Evolutionary conservation across 495 filamentous ascomycete species (phyloP), one percentile per base, ranked within the genome.

Genomic region (Pseudevernia furfuracea): DNA sequence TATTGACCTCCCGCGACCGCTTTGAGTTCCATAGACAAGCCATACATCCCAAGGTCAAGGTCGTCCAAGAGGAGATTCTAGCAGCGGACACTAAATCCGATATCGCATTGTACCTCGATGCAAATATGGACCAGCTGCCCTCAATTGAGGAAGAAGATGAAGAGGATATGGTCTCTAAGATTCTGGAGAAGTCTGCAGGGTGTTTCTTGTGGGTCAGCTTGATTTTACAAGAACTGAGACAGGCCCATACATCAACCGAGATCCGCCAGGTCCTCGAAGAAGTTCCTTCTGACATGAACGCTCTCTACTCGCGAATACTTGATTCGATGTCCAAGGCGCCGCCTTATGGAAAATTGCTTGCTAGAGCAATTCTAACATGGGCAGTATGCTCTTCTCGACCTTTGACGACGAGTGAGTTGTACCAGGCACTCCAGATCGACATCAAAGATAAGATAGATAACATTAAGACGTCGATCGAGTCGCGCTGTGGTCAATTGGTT

Each of bases 131-230:
- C 15, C 28, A 32, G 25, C 39, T 69, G 6, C 67, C 67, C n/a
- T 38, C 58, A 12, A 48, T 67, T 23, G 55, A 66, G 32, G 69
- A 69, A 17, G 41, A 61, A 37, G 67, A 60, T 41, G 60, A 62
- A 32, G 36, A 60, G 25, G 59, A 59, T 9, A 58, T 74, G n/a
- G 64, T 65, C 4, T 44, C 70, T 8, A 68, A 66, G 55, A 75
- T 78, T 25, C 58, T 77, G 9, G 43, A 53, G 14, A 76, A 75
- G 58, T 71, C 74, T 1, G 53, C 66, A 0, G 75, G 74, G 5
- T 76, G 63, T 39, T 79, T 79, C 62, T 62, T 79, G 1, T 79
- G 76, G 76, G 67, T 69, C 1, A 62, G 46, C 14, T 53, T 78
- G n/a, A 70, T 76, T 34, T 30, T 78, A 12, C 57, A 73, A 11